Conservation (phyloP, 306 rosid species). For the Sicyos edulis region DNA sequence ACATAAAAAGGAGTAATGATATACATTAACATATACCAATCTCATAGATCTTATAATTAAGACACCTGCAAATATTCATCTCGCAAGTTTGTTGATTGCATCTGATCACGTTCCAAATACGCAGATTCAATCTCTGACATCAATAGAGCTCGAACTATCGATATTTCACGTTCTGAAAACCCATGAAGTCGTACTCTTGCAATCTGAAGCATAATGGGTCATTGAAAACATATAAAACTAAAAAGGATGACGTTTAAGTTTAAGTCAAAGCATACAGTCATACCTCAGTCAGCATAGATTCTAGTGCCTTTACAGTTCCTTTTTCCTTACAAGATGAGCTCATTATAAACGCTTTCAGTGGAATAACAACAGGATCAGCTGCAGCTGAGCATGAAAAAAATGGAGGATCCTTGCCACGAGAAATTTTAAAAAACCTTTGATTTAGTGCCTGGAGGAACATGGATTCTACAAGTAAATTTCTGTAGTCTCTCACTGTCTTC, state of each 20-base stretch:
- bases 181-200: slow-evolving; percentile 86
- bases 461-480: slow-evolving; percentile 80
- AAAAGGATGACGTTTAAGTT: slow-evolving; percentile 24
- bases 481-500: slow-evolving; percentile 81
- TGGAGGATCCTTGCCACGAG: slow-evolving; percentile 93
- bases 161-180: slow-evolving; percentile 82
- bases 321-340: slow-evolving; percentile 75
- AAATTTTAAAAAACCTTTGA: slow-evolving; percentile 86
- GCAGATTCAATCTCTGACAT: slow-evolving; percentile 97
- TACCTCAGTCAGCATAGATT: slow-evolving; percentile 87
- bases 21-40: neutral
- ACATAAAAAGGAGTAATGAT: slow-evolving; percentile 4
- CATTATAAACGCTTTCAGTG: slow-evolving; percentile 81
- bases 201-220: slow-evolving; percentile 51
- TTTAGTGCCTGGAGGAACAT: slow-evolving; percentile 84
- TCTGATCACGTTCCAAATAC: slow-evolving; percentile 93
- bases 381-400: slow-evolving; percentile 85
- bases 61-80: slow-evolving; percentile 87
- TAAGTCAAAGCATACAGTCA: slow-evolving; percentile 14
- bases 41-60: neutral
- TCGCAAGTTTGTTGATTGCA: slow-evolving; percentile 84
- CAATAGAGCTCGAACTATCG: slow-evolving; percentile 65
- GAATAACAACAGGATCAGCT: slow-evolving; percentile 77
- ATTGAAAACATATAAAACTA: slow-evolving; percentile 12
- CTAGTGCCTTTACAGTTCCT: slow-evolving; percentile 73